Percentiles rank a stretch among this genome's conserved stretches.
phyloP scores from a whole-genome alignment of 164 flowering plant species.

The Umbilicus rupestris region DNA sequence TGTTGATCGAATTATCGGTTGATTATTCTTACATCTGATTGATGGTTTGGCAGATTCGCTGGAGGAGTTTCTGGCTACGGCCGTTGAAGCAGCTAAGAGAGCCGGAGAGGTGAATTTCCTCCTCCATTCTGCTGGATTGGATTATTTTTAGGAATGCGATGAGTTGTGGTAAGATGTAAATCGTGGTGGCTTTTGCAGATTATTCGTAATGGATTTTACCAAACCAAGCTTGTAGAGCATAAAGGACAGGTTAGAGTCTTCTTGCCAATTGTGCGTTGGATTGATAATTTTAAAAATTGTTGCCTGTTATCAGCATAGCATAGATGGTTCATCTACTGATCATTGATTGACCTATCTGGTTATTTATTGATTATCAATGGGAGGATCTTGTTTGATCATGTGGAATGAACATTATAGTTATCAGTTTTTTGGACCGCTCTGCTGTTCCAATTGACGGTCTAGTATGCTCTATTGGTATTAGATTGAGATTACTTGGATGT shows the following conservation, averaged over 20 bases:
- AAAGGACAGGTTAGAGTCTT: constrained; percentile 57
- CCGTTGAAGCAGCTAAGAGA: constrained; percentile 73
- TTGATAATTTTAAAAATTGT: background rate
- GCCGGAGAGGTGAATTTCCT: constrained; percentile 65
- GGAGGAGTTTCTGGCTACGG: constrained; percentile 41
- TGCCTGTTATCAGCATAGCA: background rate
- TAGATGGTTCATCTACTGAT: background rate
- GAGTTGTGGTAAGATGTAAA: background rate
- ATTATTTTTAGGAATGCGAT: background rate
- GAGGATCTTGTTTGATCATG: background rate
- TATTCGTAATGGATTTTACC: constrained; percentile 63
- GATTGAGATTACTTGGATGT: no score
- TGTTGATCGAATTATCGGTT: background rate
- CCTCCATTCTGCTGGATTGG: background rate
- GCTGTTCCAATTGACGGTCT: background rate
- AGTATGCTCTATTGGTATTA: background rate
- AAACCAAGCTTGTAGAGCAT: constrained; percentile 73
- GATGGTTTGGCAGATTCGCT: constrained; percentile 27
- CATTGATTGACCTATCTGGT: background rate
- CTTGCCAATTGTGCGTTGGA: background rate
- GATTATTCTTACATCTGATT: background rate
- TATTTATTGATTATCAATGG: background rate
- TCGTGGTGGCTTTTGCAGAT: constrained; percentile 19
- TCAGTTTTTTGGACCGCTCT: background rate
- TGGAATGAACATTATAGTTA: no score